Base-by-base conservation (phyloP, 2,329 filamentous ascomycete species). In the Bipolaris bicolor region DNA sequence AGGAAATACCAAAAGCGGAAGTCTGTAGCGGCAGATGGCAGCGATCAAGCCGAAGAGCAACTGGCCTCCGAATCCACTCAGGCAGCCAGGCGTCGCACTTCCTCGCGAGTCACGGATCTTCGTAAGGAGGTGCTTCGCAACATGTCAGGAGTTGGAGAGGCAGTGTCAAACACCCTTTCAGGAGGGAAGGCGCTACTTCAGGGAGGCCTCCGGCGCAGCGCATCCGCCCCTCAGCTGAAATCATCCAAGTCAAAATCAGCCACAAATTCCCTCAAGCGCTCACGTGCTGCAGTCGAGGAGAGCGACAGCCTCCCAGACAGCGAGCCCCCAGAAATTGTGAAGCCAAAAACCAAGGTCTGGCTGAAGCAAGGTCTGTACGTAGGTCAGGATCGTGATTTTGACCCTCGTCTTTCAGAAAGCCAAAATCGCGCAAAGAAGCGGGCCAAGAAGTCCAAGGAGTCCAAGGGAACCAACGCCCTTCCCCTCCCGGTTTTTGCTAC, bases 281-380 rank as follows among this genome's bases (percentile, higher is more conserved):
- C 64, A 44, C 69, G 64, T 46, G 63, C 63, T 39, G 60, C 67
- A 24, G 47, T 61, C 13, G 62, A 62, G 20, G 61, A 65, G 16
- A 63, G 63, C 56, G 60, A 61, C 7, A 60, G 61, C 5, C 48
- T 56, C 2, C 60, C 66, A 10, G 47, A 57, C 7, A 58, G 57
- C n/a, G 52, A 48, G 24, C 54, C 60, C 41, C 60, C 55, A 49
- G 56, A 68, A 15, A 68, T 60, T 22, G 16, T 69, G 24, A 70
- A 72, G 51, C 70, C 70, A 2, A 79, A 83, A 54, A 82, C 80
- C 49, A 96, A 96, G 80, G 88, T 87, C 64, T 98, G 90, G 85
- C 81, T 96, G 52, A 82, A 83, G 50, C 90, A 92, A 73, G 95
- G 94, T 9, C 82, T 98, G 13, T 98, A 96, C 70, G 88, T 91